Evolutionary conservation across 2,329 filamentous ascomycete genomes (phyloP).

Genomic region (Thelonectria rubi): DNA sequence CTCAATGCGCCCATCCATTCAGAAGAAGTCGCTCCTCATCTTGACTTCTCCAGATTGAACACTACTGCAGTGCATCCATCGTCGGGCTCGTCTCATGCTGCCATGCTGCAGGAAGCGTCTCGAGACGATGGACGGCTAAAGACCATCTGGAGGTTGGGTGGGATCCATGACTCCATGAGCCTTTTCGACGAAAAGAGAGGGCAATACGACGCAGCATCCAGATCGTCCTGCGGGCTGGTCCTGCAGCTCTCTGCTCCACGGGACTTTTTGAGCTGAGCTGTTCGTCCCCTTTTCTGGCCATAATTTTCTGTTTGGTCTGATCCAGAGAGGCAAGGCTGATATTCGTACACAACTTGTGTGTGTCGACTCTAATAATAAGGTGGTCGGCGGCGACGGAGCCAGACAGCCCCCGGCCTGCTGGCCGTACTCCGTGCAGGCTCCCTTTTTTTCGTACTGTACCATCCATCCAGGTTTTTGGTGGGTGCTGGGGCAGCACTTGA

Average conservation of each 20-base stretch:
- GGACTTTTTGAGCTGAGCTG: neutral
- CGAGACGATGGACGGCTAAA: constrained; percentile 8
- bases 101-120: constrained; percentile 10
- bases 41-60: constrained; percentile 17
- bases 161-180: constrained; percentile 18
- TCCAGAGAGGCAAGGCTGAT: neutral
- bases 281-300: neutral
- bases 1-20: constrained; percentile 14
- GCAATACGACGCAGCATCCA: constrained; percentile 9
- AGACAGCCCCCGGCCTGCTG: neutral
- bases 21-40: constrained; percentile 8
- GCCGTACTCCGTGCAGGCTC: neutral
- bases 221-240: neutral
- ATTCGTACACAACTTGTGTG: neutral
- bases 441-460: too few relatives aligned
- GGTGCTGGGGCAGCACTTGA: constrained; percentile 1
- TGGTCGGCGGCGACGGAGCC: neutral
- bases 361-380: neutral
- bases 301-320: neutral
- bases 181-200: constrained; percentile 1
- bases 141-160: constrained; percentile 8
- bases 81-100: constrained; percentile 13
- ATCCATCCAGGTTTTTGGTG: neutral
- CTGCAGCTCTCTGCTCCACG: neutral
- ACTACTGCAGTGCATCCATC: constrained; percentile 8